Evolutionary conservation across 1,284 basidiomycete genomes (phyloP), one percentile per base, ranked within the genome.

Genomic region (Coriolopsis trogii): DNA sequence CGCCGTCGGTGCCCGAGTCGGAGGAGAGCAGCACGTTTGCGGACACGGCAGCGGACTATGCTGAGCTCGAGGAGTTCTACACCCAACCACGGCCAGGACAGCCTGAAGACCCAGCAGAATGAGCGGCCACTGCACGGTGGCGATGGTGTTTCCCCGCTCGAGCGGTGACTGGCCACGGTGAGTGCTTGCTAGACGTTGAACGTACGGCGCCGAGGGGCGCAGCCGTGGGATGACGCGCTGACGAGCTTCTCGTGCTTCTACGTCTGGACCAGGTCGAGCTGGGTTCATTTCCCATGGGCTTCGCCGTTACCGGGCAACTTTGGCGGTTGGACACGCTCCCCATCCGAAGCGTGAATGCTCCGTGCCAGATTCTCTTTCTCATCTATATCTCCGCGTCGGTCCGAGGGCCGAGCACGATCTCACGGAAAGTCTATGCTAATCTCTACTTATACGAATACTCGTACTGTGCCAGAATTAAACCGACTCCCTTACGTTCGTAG

Each of bases 221-320:
- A 20, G 28, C 16, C 52, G 47, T 53, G 52, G 24, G 52, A 53
- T 38, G 46, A 41, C 41, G 30, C 34, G 26, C 20, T 29, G 41
- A 23, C 24, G 6, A n/a, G n/a, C 21, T 41, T 25, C 46, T 41
- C 16, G 20, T 15, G 37, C 48, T 57, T 57, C 48, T 50, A 41
- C 31, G 41, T 34, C 51, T 53, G 51, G 56, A 34, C 51, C 45
- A 42, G 51, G 31, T 31, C 51, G 49, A 31, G 31, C 31, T 48
- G 41, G 29, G 41, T 41, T 46, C 49, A 43, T 43, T 56, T 59
- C 58, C 58, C 58, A 59, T 56, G 42, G 25, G 56, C 50, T 63
- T 63, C 62, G 51, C 56, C 49, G 64, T 62, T 61, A 58, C 59
- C 63, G 59, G 51, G 58, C 49, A 49, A 61, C 53, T 57, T 29